These are phyloP conservation scores for Nakazawaea populi DNA, from an alignment of 805 yeast species.

Conservation along the genomic window DNA sequence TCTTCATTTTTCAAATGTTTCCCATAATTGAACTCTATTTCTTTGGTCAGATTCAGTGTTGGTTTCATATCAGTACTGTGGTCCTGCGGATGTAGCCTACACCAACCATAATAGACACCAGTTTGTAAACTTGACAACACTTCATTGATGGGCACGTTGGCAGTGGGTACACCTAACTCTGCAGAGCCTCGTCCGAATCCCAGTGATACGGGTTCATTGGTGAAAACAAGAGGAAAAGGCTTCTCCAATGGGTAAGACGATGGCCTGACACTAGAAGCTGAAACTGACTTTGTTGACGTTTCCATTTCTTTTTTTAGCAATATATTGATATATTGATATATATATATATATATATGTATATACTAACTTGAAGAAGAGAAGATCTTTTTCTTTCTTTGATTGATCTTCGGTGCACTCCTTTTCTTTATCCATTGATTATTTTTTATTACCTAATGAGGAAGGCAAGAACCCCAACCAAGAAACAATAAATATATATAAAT, in stretches of 20 bases:
- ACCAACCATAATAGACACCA: constrained; percentile 89
- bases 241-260: constrained; percentile 22
- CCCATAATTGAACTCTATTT: constrained; percentile 62
- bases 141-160: constrained; percentile 66
- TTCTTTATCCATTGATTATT: too few species aligned
- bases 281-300: neutral
- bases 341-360: too few species aligned
- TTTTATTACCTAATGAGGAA: neutral
- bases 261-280: constrained; percentile 8
- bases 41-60: constrained; percentile 22
- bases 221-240: constrained; percentile 45
- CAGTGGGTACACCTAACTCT: constrained; percentile 93
- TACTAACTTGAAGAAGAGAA: too few species aligned
- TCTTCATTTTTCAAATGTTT: constrained; percentile 31
- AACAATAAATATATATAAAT: too few species aligned
- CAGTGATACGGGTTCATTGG: constrained; percentile 46
- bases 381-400: too few species aligned
- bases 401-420: too few species aligned
- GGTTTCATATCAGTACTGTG: constrained; percentile 14
- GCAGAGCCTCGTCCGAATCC: constrained; percentile 97
- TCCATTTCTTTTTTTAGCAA: neutral
- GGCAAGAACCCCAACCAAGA: neutral
- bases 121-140: constrained; percentile 44
- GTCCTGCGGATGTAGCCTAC: constrained; percentile 11
- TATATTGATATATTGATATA: too few species aligned